Evolutionary conservation across 2,329 filamentous ascomycete genomes (phyloP), one percentile per base, ranked within the genome.

Genomic region (Fusarium oxysporum): DNA sequence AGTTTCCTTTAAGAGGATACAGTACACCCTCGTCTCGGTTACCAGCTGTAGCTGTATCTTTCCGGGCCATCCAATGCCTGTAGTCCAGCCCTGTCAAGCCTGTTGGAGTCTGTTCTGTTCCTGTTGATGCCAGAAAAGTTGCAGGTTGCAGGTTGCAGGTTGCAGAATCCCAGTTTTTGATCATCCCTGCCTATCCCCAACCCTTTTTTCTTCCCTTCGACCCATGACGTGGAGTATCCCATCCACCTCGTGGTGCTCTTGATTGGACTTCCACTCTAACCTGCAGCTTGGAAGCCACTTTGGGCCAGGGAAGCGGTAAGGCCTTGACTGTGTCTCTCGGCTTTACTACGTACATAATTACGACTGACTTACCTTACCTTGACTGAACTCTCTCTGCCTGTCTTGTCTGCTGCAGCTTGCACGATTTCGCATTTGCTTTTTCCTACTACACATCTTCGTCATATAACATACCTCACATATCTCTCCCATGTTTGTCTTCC

Each of bases 221-320:
- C 61, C 65, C 75, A 77, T 77, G 75, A 77, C 75, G 75, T 77
- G 75, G 75, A 53, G 73, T 72, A 66, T 68, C 63, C 68, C 58
- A 59, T 72, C 63, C 74, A 55, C 66, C 75, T 68, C 67, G 62
- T 73, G 62, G 62, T 38, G 55, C 57, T 68, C 54, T 66, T 66
- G 60, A 74, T 76, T 76, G 72, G 74, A 60, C 66, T 69, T 66
- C 53, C 65, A 76, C 57, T 62, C 68, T 58, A 59, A 50, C 68
- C 60, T 77, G 75, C 73, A 77, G 71, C 64, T 63, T 66, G 43
- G 65, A 74, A 75, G 74, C 74, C 74, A 75, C 74, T 67, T 67
- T 43, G 19, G 66, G 65, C 51, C 62, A 54, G 66, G 74, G 72
- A 77, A 77, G 75, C 75, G 75, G 75, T 77, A 77, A 77, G 66